Base-by-base conservation (phyloP, 2,329 filamentous ascomycete genomes). In the Aspergillus sp. region DNA sequence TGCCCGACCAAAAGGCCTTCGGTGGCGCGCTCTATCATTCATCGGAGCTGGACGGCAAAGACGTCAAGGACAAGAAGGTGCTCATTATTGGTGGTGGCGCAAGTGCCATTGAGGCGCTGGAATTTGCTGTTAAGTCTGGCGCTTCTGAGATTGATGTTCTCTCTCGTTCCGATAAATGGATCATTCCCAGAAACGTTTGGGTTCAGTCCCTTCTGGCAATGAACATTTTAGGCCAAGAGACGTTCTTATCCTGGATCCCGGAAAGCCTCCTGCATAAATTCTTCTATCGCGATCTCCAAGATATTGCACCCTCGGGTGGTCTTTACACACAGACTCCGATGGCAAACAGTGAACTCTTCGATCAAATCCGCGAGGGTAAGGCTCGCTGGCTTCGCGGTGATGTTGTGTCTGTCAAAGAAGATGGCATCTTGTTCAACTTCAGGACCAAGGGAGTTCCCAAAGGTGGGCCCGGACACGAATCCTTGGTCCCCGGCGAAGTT, bases 271-370 rank as follows among this genome's bases (percentile, higher is more conserved):
- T 96, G 0, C 86, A 85, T 59, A 85, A 88, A 61, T 83, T 93
- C 77, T 96, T 96, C 78, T 96, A 96, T 71, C 85, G 90, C 15
- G 91, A 95, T 64, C 81, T 96, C 3, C 77, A 87, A 65, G 86
- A 92, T 63, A 81, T 96, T 5, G 84, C 89, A 0, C 91, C 91
- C 0, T 76, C 83, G 1, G 78, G 83, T 66, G 90, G 90, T 8
- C 76, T 95, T n/a, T 96, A 91, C 71, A 91, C 83, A 26, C 88
- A 90, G 51, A 96, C 91, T 0, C 91, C 91, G 0, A 93, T 95
- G 89, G 89, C 95, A 22, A 96, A 95, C 73, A 89, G 87, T 15
- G 87, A 92, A 45, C 83, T 96, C 1, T 88, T 96, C 74, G 80
- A 89, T 48, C 88, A 89, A 65, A 83, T 96, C 32, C 87, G 91